phyloP scores from a whole-genome alignment of 2,329 filamentous ascomycete genomes.

The Aspergillus luchuensis region DNA sequence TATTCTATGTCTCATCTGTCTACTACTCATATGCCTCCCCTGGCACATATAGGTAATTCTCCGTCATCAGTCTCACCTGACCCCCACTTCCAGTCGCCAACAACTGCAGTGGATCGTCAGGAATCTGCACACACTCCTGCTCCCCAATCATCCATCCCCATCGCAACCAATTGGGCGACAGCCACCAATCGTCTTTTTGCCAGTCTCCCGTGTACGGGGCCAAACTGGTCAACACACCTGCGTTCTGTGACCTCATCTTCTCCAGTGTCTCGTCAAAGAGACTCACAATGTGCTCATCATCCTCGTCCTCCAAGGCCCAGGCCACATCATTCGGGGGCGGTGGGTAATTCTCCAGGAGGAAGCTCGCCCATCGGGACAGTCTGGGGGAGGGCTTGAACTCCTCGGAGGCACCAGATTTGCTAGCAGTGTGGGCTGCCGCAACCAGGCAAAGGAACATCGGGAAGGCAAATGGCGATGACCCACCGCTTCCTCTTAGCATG shows the following conservation, averaged over 20 bases:
- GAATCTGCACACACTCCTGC: slow-evolving; percentile 41
- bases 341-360: slow-evolving; percentile 38
- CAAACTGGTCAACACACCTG: slow-evolving; percentile 18
- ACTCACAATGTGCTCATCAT: slow-evolving; percentile 27
- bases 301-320: slow-evolving; percentile 34
- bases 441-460: slow-evolving; percentile 39
- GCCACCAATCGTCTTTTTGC: slow-evolving; percentile 36
- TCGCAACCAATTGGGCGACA: slow-evolving; percentile 42
- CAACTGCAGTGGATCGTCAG: slow-evolving; percentile 38
- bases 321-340: slow-evolving; percentile 34
- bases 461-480: slow-evolving; percentile 31
- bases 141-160: slow-evolving; percentile 48
- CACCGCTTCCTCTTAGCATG: slow-evolving; percentile 21
- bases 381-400: slow-evolving; percentile 33
- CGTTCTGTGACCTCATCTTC: slow-evolving; percentile 16
- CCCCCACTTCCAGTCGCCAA: slow-evolving; percentile 21
- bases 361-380: slow-evolving; percentile 39
- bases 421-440: slow-evolving; percentile 26
- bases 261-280: slow-evolving; percentile 29
- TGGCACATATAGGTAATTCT: slow-evolving; percentile 42
- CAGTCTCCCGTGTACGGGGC: slow-evolving; percentile 23
- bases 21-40: slow-evolving; percentile 19
- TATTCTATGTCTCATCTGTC: neutral
- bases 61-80: slow-evolving; percentile 31
- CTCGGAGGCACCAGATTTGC: slow-evolving; percentile 12